These are phyloP conservation scores for Balamuthia mandrillaris DNA, from an alignment of 208 protist genomes.

Conservation along the genomic window DNA sequence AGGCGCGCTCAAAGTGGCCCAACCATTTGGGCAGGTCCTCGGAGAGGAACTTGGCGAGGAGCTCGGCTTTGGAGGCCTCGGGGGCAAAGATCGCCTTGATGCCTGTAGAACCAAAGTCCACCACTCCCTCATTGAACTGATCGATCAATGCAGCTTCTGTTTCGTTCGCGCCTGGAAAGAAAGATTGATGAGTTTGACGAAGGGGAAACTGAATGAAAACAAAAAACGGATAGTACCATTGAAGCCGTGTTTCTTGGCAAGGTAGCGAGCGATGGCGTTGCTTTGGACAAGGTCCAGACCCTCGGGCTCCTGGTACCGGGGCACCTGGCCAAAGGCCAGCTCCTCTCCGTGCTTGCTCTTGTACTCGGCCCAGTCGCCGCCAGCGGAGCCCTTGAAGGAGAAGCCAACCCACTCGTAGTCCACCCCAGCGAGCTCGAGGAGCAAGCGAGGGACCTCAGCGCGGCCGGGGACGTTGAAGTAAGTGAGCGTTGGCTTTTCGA, in stretches of 20 bases:
- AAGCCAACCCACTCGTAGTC: not conserved
- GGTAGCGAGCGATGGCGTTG: not conserved
- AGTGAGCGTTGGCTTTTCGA: constrained; percentile 1
- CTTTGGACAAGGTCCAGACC: not conserved
- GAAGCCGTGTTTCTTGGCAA: constrained; percentile 11
- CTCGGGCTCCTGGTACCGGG: not conserved
- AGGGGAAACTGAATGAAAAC: too few species aligned
- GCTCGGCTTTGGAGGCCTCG: not conserved
- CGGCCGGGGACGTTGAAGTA: not conserved
- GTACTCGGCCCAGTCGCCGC: not conserved
- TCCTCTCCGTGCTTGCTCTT: not conserved
- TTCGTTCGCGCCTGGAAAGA: constrained; percentile 1
- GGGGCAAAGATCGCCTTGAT: not conserved
- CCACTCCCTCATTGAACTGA: not conserved
- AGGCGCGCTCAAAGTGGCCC: not conserved
- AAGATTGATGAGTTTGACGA: too few species aligned
- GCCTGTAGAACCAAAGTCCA: not conserved
- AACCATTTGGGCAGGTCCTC: not conserved
- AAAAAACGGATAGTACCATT: not conserved
- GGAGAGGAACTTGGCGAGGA: not conserved
- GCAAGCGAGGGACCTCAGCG: not conserved
- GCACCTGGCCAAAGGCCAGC: constrained; percentile 1
- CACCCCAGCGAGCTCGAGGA: not conserved
- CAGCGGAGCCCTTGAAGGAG: not conserved
- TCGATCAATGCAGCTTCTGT: not conserved